phyloP scores from a whole-genome alignment of 805 yeast genomes.

The Metschnikowia hibisci region DNA sequence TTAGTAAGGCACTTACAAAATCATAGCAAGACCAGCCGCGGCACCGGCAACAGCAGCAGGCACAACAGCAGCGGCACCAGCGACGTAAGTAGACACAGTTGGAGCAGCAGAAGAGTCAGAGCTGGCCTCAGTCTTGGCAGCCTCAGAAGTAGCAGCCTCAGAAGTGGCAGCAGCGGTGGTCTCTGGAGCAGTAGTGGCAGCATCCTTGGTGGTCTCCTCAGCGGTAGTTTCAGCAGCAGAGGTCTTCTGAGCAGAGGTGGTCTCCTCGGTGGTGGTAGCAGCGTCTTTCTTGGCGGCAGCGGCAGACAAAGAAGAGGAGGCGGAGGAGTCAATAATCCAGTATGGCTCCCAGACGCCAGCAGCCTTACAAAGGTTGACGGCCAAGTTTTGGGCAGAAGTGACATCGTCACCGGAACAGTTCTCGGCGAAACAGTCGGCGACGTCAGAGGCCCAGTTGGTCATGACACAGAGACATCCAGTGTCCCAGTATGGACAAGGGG shows the following conservation, averaged over 20 bases:
- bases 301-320: constrained; percentile 21
- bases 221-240: constrained; percentile 5
- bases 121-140: constrained; percentile 8
- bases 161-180: constrained; percentile 8
- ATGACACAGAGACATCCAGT: constrained; percentile 45
- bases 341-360: constrained; percentile 36
- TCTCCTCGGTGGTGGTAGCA: constrained; percentile 15
- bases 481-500: constrained; percentile 47
- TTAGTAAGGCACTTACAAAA: constrained; percentile 7
- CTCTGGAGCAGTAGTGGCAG: constrained; percentile 5
- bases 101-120: constrained; percentile 8
- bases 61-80: constrained; percentile 15
- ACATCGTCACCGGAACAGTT: constrained; percentile 30
- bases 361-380: constrained; percentile 30
- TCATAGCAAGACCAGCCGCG: constrained; percentile 17
- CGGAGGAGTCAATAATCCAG: constrained; percentile 27
- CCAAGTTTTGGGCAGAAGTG: constrained; percentile 26
- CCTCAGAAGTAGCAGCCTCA: constrained; percentile 5
- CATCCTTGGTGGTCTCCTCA: constrained; percentile 5
- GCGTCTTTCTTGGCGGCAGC: constrained; percentile 22
- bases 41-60: constrained; percentile 16
- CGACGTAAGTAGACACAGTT: constrained; percentile 10
- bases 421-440: constrained; percentile 32
- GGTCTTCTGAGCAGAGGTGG: constrained; percentile 8
- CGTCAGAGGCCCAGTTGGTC: constrained; percentile 29